A percentile compares a stretch with the other conserved stretches of the same genome.
Conservation (phyloP, 2,329 filamentous ascomycete genomes). For the Cladosporium sp. region DNA sequence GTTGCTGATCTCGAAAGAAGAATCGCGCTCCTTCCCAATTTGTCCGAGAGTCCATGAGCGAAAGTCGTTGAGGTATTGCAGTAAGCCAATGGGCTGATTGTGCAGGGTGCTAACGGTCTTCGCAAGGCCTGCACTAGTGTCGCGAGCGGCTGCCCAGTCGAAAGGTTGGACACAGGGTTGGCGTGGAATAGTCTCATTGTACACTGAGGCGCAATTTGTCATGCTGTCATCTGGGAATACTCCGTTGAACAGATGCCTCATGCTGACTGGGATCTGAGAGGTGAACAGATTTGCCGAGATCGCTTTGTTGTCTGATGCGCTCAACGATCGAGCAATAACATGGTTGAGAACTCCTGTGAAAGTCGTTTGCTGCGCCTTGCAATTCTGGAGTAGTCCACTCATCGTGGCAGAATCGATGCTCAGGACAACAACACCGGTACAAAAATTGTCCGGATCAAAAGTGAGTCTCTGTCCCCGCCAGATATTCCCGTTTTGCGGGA, state of each 20-base stretch:
- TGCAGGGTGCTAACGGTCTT: conserved; percentile 28
- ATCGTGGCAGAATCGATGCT: conserved; percentile 30
- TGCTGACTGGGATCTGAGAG: conserved; percentile 37
- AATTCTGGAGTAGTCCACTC: conserved; percentile 24
- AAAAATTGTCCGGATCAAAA: conserved; percentile 2
- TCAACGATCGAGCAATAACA: conserved; percentile 37
- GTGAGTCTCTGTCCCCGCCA: conserved; percentile 6
- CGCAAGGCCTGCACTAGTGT: conserved; percentile 31
- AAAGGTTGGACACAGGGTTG: background rate
- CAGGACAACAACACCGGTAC: conserved; percentile 31
- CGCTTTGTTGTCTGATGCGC: conserved; percentile 24
- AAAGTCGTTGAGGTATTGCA: conserved; percentile 39
- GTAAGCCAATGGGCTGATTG: conserved; percentile 41
- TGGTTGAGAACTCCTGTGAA: conserved; percentile 41
- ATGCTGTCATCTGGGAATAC: conserved; percentile 33
- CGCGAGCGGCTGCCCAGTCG: conserved; percentile 35
- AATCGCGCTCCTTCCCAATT: conserved; percentile 35
- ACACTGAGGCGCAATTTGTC: conserved; percentile 31
- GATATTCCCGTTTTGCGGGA: background rate
- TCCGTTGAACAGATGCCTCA: conserved; percentile 29
- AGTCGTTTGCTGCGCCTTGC: conserved; percentile 34
- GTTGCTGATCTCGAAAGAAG: conserved; percentile 46
- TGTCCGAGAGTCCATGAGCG: conserved; percentile 38
- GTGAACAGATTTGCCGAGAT: conserved; percentile 31
- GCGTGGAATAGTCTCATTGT: conserved; percentile 14